Evolutionary conservation across 768 basidiomycete genomes (phyloP), one percentile per base, ranked within the genome.

Genomic region (Lactarius sanguifluus): DNA sequence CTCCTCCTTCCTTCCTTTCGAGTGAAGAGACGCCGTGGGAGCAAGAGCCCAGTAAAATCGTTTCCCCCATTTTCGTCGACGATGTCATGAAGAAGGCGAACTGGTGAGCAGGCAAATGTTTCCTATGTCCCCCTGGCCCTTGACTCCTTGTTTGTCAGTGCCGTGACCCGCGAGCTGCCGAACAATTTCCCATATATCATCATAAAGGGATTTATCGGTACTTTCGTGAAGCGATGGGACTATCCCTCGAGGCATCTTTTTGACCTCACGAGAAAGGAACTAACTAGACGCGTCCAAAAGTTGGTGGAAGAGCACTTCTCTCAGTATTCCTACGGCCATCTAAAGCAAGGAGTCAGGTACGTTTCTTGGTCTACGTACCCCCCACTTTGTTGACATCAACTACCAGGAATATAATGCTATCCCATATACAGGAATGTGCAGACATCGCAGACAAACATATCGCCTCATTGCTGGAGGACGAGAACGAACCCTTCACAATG

Each of bases 101-200:
- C 36, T 70, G 73, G 86, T 86, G 72, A 40, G 82, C 71, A 3
- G 41, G 25, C 66, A 28, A 3, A 16, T 28, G 38, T 8, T 50
- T 56, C 1, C 9, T 15, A 59, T 10, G 54, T 1, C 34, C 34
- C 55, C 32, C 23, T n/a, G 6, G 34, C 15, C 38, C 38, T 52
- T 66, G 15, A 59, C 32, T 15, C 38, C 23, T 5, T 34, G 30
- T n/a, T 50, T 59, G 38, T n/a, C 63, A 90, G 88, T 18, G 82
- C 87, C 3, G 79, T 86, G 7, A 87, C 88, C 0, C 84, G 89
- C 4, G 88, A 91, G 71, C 80, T 90, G 0, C 89, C 88, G 0
- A 86, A 83, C 3, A 81, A 82, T 62, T 86, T 83, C 64, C 87
- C 88, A 0, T 90, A 85, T 40, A 56, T 71, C 5, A 70, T 76